Base-by-base conservation (phyloP, 2,329 filamentous ascomycete species). In the Trichoderma koningiopsis region DNA sequence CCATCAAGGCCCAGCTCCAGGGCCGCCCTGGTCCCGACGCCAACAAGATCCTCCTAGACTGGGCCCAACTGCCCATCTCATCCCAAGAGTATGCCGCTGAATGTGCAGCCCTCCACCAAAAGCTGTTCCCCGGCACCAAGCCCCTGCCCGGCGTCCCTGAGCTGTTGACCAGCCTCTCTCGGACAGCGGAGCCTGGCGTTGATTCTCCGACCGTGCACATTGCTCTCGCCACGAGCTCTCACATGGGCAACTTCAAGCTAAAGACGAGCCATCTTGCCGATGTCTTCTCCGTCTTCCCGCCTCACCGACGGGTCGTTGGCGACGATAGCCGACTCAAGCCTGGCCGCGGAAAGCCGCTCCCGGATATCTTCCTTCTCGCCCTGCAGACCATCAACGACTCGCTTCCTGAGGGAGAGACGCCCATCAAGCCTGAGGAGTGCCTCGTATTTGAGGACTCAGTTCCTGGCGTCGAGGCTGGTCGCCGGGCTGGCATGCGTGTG, bases 391-490 rank as follows among this genome's bases (percentile, higher is more conserved):
- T 99, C 78, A 99, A 99, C 80, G 87, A 88, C 55, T 88, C 88
- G 19, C 83, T 96, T 7, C 82, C 84, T 0, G 81, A 85, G 4
- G 88, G 88, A 49, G 89, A 91, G 63, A 82, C 85, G 72, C 82
- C 87, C 70, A 90, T 99, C 72, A 84, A 78, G 66, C 93, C 94
- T 0, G 91, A 92, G 73, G 95, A 98, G 80, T 98, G 96, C 77
- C 84, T 99, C 19, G 96, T 98, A 0, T 98, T 99, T 75, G 96
- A 99, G 81, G 96, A 99, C 79, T 93, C 91, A 57, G 94, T 98
- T 1, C 93, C 94, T 0, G 96, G 96, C 4, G 93, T 97, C 3
- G 96, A 99, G 81, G 89, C 93, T 2, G 96, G 94, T 5, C 85
- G 96, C 65, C 88, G 96, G 73, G 96, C 96, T 0, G 95, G 95